phyloP scores from a whole-genome alignment of 768 basidiomycete species.

The Amanita pseudoporphyria region DNA sequence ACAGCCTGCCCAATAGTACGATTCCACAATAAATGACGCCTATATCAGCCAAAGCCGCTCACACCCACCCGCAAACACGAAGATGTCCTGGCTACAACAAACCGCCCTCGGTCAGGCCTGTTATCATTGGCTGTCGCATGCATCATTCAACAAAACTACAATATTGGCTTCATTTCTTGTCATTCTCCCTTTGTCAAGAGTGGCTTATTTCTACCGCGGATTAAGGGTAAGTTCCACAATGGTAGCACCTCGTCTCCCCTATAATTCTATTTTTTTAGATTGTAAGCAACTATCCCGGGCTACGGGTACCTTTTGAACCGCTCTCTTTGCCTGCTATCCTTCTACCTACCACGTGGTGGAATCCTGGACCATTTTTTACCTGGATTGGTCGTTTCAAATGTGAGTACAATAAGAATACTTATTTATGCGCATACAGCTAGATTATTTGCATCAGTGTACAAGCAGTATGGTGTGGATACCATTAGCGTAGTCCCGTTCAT shows the following conservation, averaged over 20 bases:
- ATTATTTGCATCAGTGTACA: constrained; percentile 23
- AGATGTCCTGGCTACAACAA: too few relatives aligned
- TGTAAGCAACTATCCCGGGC: constrained; percentile 28
- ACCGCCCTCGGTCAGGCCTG: neutral
- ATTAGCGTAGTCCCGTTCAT: constrained; percentile 32
- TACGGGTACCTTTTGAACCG: constrained; percentile 31
- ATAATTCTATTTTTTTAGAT: constrained; percentile 16
- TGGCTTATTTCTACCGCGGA: constrained; percentile 20
- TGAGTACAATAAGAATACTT: constrained; percentile 9
- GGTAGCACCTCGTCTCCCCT: too few relatives aligned
- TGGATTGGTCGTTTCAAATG: constrained; percentile 29
- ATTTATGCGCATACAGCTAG: too few relatives aligned
- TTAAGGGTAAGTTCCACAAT: constrained; percentile 18
- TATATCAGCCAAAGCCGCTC: too few relatives aligned
- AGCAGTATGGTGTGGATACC: constrained; percentile 25
- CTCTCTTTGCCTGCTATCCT: constrained; percentile 24
- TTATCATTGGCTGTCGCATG: neutral
- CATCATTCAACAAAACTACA: neutral
- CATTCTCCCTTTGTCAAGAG: constrained; percentile 22
- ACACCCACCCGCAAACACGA: too few relatives aligned
- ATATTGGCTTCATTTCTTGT: constrained; percentile 6
- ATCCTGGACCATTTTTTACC: constrained; percentile 24
- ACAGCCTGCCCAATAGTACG: too few relatives aligned
- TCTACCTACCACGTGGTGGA: constrained; percentile 34
- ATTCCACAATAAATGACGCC: too few relatives aligned